phyloP scores from a whole-genome alignment of 176 grass and related monocot species.

The Ananas comosus region DNA sequence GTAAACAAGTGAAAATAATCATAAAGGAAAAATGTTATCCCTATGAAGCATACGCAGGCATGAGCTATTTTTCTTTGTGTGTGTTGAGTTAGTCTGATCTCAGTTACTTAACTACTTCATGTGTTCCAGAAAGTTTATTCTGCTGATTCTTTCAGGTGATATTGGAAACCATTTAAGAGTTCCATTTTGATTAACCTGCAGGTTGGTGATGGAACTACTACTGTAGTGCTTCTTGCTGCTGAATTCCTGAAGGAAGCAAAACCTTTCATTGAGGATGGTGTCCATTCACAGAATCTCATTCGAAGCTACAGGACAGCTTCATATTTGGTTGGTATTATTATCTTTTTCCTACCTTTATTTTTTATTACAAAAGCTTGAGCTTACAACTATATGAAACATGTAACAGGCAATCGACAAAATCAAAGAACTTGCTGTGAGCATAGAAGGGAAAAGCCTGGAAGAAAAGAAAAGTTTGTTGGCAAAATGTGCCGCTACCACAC shows the following conservation, averaged over 20 bases:
- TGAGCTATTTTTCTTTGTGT: too few species aligned
- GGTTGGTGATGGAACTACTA: slow-evolving; percentile 99
- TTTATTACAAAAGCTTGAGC: not conserved
- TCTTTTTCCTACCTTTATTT: not conserved
- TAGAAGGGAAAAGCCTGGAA: slow-evolving; percentile 91
- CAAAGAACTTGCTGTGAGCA: slow-evolving; percentile 87
- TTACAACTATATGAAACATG: slow-evolving; percentile 8
- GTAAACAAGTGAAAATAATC: too few species aligned
- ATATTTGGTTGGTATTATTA: slow-evolving; percentile 33
- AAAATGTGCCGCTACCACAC: slow-evolving; percentile 90
- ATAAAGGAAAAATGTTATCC: too few species aligned
- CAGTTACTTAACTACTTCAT: too few species aligned
- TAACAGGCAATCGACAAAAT: slow-evolving; percentile 71
- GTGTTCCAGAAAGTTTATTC: too few species aligned
- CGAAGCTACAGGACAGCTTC: slow-evolving; percentile 64
- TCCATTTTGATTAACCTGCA: slow-evolving; percentile 15
- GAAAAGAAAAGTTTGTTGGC: slow-evolving; percentile 80
- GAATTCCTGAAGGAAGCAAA: slow-evolving; percentile 96
- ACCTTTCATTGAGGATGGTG: slow-evolving; percentile 94
- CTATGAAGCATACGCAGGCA: too few species aligned
- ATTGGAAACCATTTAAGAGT: not conserved
- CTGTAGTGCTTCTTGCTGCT: slow-evolving; percentile 87
- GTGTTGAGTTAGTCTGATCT: too few species aligned
- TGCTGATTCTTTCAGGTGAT: too few species aligned
- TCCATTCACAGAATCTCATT: slow-evolving; percentile 83